Base-by-base conservation (phyloP, 345 rosid species). In the Angophora floribunda region DNA sequence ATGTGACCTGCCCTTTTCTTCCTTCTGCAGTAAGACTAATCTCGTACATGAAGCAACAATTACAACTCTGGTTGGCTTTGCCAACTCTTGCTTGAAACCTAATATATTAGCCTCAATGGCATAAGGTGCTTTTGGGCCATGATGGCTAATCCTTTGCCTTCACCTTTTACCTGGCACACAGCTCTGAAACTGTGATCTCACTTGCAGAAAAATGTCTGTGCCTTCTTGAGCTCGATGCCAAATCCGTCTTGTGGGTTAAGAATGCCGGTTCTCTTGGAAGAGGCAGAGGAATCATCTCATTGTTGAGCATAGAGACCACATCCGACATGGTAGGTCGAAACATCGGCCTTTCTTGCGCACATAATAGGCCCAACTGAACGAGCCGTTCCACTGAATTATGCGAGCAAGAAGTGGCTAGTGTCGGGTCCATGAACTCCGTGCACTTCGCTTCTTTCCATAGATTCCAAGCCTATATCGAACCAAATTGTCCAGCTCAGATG, bases 231-330 rank as follows among this genome's bases (percentile, higher is more conserved):
- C 79, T 3, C 1, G 32, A 26, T 30, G 52, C 52, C 9, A 15
- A 86, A 6, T 86, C 52, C 49, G 41, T 45, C 51, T 47, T 28
- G 49, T 4, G 14, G 12, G 30, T 15, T 22, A 45, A 78, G 87
- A 89, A 86, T 13, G 86, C 88, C 2, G 88, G 90, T 47, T 89
- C 85, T 55, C 57, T 89, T 1, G 88, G 90, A 63, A 44, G 28
- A 61, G 88, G 89, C 75, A 88, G 80, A 21, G 51, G 32, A 21
- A 6, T 44, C 14, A 21, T 78, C 59, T 57, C 86, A 26, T 86
- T 89, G 85, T 44, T 28, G 32, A 89, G 88, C 90, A 89, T 89
- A 1, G 88, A 79, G 32, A 89, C 88, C 59, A 89, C 88, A 55
- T 86, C 88, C 1, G 61, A 57, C 90, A 89, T 89, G 12, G 82